Base-by-base conservation (phyloP, 148 eudicot species). In the Suaeda aralocaspica region DNA sequence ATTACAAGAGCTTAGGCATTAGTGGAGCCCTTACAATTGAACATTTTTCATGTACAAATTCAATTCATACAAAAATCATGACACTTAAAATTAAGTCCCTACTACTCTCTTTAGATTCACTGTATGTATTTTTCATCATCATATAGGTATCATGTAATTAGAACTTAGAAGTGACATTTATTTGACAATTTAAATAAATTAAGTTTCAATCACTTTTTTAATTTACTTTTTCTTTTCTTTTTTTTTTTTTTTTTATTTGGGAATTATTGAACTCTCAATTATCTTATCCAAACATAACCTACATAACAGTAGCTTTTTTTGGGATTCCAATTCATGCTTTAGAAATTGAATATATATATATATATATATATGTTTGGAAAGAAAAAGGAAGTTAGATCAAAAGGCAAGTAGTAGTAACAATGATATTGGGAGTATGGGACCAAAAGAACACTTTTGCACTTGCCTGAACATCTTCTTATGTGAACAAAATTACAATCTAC, bases 11-110 rank as follows among this genome's bases (percentile, higher is more conserved):
- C 67, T 63, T 41, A 12, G 48, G 14, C 2, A 62, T 46, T 46
- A 16, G 53, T 41, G 67, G 67, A 63, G 30, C 67, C 67, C 67
- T 39, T 63, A 18, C 30, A n/a, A n/a, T n/a, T n/a, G n/a, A n/a
- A n/a, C n/a, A n/a, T n/a, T n/a, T n/a, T n/a, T n/a, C n/a, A n/a
- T n/a, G n/a, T 36, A 36, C 41, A 36, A 36, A 36, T 36, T 3
- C 41, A 36, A 36, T 36, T 36, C 41, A 8, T 3, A 36, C 4
- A 36, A 36, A 36, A 36, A 36, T 36, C 4, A 36, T 36, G 41
- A 8, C 41, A 22, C 2, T 3, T n/a, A 24, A 58, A 58, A 25
- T 30, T 29, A 59, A 31, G 25, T 59, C 42, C 64, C 25, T 59
- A 59, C 64, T 7, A 34, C n/a, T n/a, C n/a, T 31, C 5, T 59